Evolutionary conservation across 495 filamentous ascomycete genomes (phyloP).

Genomic region (Penicillium psychrofluorescens): DNA sequence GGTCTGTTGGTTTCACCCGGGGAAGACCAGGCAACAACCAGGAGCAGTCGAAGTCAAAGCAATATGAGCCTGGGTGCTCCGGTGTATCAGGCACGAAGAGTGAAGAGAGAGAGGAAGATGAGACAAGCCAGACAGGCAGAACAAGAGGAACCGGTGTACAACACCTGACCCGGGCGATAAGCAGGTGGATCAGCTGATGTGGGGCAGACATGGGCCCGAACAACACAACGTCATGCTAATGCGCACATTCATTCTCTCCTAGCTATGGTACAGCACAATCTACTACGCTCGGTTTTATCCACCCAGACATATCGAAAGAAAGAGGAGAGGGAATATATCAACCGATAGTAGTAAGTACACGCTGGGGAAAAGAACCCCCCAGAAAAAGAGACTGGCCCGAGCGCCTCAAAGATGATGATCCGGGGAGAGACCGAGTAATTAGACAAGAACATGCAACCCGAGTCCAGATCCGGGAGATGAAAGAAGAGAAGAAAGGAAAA

Average conservation of each 20-base stretch:
- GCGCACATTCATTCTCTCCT: neutral
- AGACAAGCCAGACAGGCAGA: neutral
- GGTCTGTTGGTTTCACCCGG: too few relatives aligned
- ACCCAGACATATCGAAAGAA: constrained; percentile 10
- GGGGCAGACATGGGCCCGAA: neutral
- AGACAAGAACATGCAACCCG: constrained; percentile 5
- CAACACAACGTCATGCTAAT: neutral
- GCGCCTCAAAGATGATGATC: constrained; percentile 13
- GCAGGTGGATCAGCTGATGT: neutral
- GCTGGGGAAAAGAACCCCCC: constrained; percentile 11
- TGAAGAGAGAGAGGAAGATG: too few relatives aligned
- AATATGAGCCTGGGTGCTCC: too few relatives aligned
- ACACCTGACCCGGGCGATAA: neutral
- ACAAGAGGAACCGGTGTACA: neutral
- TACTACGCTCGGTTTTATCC: constrained; percentile 2
- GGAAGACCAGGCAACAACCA: too few relatives aligned
- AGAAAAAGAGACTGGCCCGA: constrained; percentile 9
- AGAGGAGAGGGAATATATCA: constrained; percentile 20
- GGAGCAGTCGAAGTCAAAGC: too few relatives aligned
- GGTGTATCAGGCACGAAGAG: too few relatives aligned
- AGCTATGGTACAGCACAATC: constrained; percentile 23
- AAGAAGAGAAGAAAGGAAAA: neutral
- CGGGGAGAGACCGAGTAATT: constrained; percentile 9
- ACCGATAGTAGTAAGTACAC: constrained; percentile 34
- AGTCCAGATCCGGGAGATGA: constrained; percentile 7